These are phyloP conservation scores for Argentina anserina DNA, from an alignment of 306 rosid species.

Conservation along the genomic window DNA sequence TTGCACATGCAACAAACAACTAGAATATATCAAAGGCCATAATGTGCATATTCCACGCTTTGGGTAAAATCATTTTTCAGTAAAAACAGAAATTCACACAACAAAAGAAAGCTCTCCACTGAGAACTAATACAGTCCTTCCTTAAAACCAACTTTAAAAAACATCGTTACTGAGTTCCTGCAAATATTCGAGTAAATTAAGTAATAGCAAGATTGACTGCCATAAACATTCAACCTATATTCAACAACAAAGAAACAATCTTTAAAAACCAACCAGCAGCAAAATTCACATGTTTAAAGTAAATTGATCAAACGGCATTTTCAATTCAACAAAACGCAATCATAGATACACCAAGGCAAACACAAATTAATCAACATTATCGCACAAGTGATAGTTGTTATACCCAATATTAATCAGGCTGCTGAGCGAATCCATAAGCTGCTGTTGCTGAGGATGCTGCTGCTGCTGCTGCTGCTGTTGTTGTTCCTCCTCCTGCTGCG, in stretches of 20 bases:
- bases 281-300: not conserved
- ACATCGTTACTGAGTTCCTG: not conserved
- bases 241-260: no score
- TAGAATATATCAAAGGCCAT: not conserved
- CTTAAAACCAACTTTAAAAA: not conserved
- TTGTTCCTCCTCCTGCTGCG: conserved; percentile 45
- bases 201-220: not conserved
- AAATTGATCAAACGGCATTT: not conserved
- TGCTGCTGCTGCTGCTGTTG: conserved; percentile 26
- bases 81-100: conserved; percentile 10
- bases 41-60: not conserved
- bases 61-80: not conserved
- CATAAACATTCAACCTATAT: not conserved
- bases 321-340: not conserved
- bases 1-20: not conserved
- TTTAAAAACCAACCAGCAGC: no score
- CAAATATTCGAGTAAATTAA: not conserved
- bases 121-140: not conserved
- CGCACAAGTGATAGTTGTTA: conserved; percentile 2
- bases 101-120: not conserved
- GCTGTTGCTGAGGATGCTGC: conserved; percentile 67
- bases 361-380: not conserved
- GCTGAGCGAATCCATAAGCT: conserved; percentile 89
- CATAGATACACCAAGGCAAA: not conserved
- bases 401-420: conserved; percentile 92